Percentiles rank a stretch among this genome's conserved stretches.
These are phyloP conservation scores for Sporothrix brunneoviolacea DNA, from an alignment of 2,329 filamentous ascomycete genomes.

Conservation along the genomic window DNA sequence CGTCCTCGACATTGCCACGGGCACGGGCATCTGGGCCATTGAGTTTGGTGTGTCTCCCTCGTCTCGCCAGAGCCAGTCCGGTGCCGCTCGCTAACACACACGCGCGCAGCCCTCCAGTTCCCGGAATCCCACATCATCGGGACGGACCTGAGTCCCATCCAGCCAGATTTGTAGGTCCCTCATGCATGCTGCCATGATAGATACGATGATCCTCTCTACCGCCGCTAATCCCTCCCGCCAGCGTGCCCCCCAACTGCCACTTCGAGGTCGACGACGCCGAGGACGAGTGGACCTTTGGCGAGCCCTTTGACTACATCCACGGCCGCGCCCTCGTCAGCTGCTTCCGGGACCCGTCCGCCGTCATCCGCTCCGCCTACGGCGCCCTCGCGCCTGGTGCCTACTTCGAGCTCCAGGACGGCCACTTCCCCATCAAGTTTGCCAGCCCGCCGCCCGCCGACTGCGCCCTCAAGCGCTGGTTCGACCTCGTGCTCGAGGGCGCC, in stretches of 20 bases:
- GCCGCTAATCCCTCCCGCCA: background rate
- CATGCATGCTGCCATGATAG: too few relatives aligned
- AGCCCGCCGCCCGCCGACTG: slow-evolving; percentile 10
- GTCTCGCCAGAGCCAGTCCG: too few relatives aligned
- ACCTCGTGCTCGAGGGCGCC: slow-evolving; percentile 17
- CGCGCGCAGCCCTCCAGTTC: slow-evolving; percentile 8
- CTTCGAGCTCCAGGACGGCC: slow-evolving; percentile 13
- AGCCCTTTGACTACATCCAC: slow-evolving; percentile 14
- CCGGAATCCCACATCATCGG: slow-evolving; percentile 11
- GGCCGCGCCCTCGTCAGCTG: slow-evolving; percentile 12
- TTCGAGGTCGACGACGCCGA: slow-evolving; percentile 17
- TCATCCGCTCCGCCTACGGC: slow-evolving; percentile 8
- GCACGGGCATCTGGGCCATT: slow-evolving; percentile 60
- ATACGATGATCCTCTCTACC: too few relatives aligned
- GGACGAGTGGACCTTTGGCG: slow-evolving; percentile 14
- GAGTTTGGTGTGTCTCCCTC: slow-evolving; percentile 44
- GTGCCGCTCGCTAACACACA: background rate
- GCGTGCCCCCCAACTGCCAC: slow-evolving; percentile 15
- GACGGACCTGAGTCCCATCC: slow-evolving; percentile 17
- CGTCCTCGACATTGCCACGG: slow-evolving; percentile 37
- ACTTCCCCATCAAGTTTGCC: slow-evolving; percentile 13
- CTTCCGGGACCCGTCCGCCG: slow-evolving; percentile 12
- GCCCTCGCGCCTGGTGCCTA: slow-evolving; percentile 3
- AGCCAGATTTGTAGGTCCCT: slow-evolving; percentile 10
- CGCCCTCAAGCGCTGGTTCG: slow-evolving; percentile 16